Conservation (phyloP, 441 rosid species). For the Populus trichocarpa region DNA sequence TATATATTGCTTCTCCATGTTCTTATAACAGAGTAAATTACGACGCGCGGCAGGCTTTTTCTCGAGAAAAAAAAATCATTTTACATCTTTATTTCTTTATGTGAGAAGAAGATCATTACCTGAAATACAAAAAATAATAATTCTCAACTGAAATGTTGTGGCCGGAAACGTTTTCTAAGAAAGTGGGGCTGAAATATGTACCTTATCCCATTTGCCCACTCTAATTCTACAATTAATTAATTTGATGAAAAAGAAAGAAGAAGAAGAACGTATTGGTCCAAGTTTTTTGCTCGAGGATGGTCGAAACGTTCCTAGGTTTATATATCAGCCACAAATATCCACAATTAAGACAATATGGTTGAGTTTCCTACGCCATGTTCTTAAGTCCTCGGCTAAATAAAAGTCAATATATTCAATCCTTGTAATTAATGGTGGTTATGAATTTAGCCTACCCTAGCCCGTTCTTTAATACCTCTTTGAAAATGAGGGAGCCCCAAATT, state of each 20-base stretch:
- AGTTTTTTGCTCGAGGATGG: neutral
- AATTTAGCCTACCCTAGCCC: neutral
- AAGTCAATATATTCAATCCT: slow-evolving; percentile 6
- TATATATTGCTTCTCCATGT: too few species aligned
- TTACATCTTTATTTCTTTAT: too few species aligned
- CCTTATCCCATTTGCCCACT: neutral
- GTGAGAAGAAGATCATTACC: too few species aligned
- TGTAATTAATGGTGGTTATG: neutral
- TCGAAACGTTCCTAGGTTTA: neutral
- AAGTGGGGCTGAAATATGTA: too few species aligned
- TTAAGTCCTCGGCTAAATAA: neutral
- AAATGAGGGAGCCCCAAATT: neutral
- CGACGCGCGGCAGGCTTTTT: too few species aligned
- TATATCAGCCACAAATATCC: neutral
- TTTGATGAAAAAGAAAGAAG: neutral
- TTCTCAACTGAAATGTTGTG: too few species aligned
- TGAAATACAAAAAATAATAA: too few species aligned
- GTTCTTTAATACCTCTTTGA: neutral
- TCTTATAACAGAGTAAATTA: too few species aligned
- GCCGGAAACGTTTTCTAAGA: too few species aligned
- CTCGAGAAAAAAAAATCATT: too few species aligned
- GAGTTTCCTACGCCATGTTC: neutral
- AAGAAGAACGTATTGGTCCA: neutral
- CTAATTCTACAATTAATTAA: neutral
- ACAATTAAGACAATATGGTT: neutral